These are phyloP conservation scores for Pseudofabraea citricarpa DNA, from an alignment of 2,329 filamentous ascomycete species.

Conservation along the genomic window DNA sequence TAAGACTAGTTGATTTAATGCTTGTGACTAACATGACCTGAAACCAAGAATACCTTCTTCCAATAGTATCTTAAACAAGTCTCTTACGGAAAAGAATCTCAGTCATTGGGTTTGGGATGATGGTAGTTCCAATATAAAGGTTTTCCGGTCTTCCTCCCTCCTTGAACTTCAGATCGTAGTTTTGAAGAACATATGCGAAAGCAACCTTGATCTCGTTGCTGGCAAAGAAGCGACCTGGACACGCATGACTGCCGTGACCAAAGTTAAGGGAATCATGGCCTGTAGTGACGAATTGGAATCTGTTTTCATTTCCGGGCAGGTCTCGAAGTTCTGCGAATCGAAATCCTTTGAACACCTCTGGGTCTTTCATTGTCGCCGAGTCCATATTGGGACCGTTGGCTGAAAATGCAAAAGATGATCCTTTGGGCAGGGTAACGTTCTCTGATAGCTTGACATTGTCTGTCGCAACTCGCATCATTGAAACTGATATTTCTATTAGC, in stretches of 20 bases:
- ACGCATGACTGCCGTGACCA: constrained; percentile 35
- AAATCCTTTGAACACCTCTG: constrained; percentile 3
- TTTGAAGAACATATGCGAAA: constrained; percentile 23
- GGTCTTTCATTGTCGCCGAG: not conserved
- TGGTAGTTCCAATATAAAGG: not conserved
- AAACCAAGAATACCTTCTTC: no score
- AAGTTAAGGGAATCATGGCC: constrained; percentile 27
- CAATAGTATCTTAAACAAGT: no score
- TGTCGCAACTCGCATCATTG: not conserved
- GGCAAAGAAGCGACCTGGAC: constrained; percentile 35
- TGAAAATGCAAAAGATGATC: not conserved
- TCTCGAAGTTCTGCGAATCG: constrained; percentile 9
- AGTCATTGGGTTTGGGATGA: not conserved
- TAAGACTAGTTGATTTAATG: no score
- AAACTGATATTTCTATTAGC: not conserved
- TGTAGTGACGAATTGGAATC: constrained; percentile 6
- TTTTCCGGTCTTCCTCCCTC: not conserved
- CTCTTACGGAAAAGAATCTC: no score
- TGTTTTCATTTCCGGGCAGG: constrained; percentile 6
- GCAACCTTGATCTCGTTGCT: constrained; percentile 32
- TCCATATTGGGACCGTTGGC: not conserved
- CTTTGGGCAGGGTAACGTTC: not conserved
- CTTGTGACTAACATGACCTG: no score
- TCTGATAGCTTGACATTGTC: not conserved
- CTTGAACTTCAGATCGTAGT: constrained; percentile 21